These are phyloP conservation scores for Phytophthora palmivora DNA, from an alignment of 352 stramenopile genomes.

Conservation along the genomic window DNA sequence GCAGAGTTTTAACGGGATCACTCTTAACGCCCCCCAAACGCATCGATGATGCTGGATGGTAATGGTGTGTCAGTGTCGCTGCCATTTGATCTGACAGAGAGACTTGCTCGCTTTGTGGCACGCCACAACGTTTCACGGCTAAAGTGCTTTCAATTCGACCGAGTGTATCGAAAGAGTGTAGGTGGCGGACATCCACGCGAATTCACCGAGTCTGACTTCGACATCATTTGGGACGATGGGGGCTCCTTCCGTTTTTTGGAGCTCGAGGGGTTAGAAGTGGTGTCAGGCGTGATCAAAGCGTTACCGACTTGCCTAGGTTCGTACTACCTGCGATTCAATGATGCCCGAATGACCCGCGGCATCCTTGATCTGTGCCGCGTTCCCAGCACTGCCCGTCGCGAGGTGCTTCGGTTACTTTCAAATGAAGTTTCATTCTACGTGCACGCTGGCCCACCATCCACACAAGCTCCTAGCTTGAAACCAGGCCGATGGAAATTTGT, in stretches of 20 bases:
- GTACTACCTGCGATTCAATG: slow-evolving; percentile 85
- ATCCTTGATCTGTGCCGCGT: slow-evolving; percentile 80
- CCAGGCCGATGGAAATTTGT: slow-evolving; percentile 80
- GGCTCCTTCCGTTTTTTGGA: slow-evolving; percentile 73
- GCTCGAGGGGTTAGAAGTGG: slow-evolving; percentile 79
- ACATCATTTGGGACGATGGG: slow-evolving; percentile 86
- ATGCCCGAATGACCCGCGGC: slow-evolving; percentile 70
- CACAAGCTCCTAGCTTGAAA: slow-evolving; percentile 64
- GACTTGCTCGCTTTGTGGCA: slow-evolving; percentile 80
- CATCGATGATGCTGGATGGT: slow-evolving; percentile 73
- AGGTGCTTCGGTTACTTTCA: slow-evolving; percentile 80
- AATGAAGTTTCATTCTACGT: slow-evolving; percentile 78
- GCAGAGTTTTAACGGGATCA: slow-evolving; percentile 74
- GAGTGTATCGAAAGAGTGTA: slow-evolving; percentile 82
- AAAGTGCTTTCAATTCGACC: slow-evolving; percentile 89
- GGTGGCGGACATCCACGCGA: slow-evolving; percentile 81
- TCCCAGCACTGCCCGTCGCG: slow-evolving; percentile 53
- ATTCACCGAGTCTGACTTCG: slow-evolving; percentile 84
- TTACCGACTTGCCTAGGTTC: slow-evolving; percentile 67
- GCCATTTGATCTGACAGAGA: slow-evolving; percentile 86
- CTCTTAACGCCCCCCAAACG: slow-evolving; percentile 57
- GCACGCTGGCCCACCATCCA: slow-evolving; percentile 66
- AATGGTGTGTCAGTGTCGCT: slow-evolving; percentile 84
- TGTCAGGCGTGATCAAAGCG: slow-evolving; percentile 74
- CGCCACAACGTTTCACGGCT: slow-evolving; percentile 82